Evolutionary conservation across 257 asterid genomes (phyloP), one percentile per base, ranked within the genome.

Genomic region (Salvia miltiorrhiza): DNA sequence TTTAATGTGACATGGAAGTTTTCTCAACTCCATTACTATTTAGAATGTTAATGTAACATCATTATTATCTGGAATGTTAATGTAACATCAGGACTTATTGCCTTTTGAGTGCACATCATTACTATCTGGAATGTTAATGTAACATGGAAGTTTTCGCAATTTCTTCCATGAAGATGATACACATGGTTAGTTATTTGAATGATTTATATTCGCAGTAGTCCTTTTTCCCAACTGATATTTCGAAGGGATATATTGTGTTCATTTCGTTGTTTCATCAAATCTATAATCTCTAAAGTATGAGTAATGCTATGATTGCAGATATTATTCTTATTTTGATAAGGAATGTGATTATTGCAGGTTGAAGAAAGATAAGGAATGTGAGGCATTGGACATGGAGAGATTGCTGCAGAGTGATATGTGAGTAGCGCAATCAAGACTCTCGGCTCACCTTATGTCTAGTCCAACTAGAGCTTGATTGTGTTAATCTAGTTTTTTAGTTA

Each of bases 251-350:
- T 59, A 59, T 47, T 64, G 37, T 23, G 52, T 30, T 50, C 5
- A 63, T 14, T 78, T 63, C 39, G 24, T 68, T 28, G 40, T 47
- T 71, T 32, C 54, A 19, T 30, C 59, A 45, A 20, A 21, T 49
- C 24, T 63, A 24, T 44, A 57, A 54, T 63, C 23, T 70, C 75
- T 68, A 32, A 59, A n/a, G 48, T 65, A 69, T 75, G 52, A 71
- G 3, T 64, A 60, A 39, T 60, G 69, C 62, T 75, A 71, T 63
- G 45, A 74, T 89, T 75, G 72, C 97, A 93, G 98, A 87, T 93
- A 74, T 63, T 93, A 70, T 93, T 96, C 84, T 72, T 93, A 77
- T 97, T 90, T 77, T 97, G 98, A 69, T 75, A 56, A 71, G 3
- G 61, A 60, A 39, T 60, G 69, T 58, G 73, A 71, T 63, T 49